phyloP scores from a whole-genome alignment of 139 green algal species.

The Volvox africanus region DNA sequence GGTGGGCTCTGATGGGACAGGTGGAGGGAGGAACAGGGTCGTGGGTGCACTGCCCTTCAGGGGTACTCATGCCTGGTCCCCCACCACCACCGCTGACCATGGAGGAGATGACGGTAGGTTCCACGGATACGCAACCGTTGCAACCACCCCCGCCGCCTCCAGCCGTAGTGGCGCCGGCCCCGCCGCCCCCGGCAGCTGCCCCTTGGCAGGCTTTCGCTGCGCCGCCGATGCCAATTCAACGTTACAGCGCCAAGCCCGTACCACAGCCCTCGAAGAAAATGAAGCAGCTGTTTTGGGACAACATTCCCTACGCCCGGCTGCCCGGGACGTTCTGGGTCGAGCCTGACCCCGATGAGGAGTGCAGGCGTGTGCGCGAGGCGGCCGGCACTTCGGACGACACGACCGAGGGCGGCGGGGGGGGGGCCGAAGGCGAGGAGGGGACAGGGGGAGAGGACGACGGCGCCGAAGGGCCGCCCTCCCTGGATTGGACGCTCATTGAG shows the following conservation, averaged over 20 bases:
- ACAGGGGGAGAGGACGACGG: neutral
- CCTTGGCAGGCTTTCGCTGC: neutral
- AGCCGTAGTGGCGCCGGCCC: neutral
- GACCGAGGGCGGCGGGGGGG: neutral
- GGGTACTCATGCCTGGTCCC: neutral
- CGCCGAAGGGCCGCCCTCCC: constrained; percentile 23
- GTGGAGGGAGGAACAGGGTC: too few relatives aligned
- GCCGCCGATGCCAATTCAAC: neutral
- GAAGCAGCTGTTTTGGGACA: constrained; percentile 58
- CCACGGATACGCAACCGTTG: neutral
- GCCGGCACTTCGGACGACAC: neutral
- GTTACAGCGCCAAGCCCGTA: constrained; percentile 26
- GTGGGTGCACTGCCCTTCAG: too few relatives aligned
- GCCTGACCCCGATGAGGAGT: neutral
- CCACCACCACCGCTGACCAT: neutral
- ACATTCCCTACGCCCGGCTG: constrained; percentile 30
- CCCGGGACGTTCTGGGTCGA: constrained; percentile 53
- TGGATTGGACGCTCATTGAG: constrained; percentile 47
- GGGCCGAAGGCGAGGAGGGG: neutral
- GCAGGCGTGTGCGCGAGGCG: neutral
- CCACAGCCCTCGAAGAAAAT: constrained; percentile 50
- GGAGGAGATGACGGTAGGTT: neutral
- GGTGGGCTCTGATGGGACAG: too few relatives aligned
- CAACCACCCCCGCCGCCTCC: neutral
- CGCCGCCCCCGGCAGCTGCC: neutral